These are phyloP conservation scores for Lachancea sp. DNA, from an alignment of 805 yeast genomes.

Conservation along the genomic window DNA sequence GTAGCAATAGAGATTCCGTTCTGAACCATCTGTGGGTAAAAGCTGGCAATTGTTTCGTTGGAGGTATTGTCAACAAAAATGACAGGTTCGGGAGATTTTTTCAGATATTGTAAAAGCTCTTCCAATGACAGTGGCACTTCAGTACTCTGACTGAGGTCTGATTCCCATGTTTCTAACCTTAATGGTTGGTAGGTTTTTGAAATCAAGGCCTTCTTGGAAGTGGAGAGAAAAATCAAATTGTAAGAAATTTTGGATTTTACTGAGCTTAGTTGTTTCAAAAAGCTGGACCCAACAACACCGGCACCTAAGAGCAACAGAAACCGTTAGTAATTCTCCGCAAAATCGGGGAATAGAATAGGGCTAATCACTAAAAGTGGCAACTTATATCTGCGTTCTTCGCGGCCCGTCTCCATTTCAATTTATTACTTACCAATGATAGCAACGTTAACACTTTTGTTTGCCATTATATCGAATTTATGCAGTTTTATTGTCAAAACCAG, in stretches of 20 bases:
- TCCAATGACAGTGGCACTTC: slow-evolving; percentile 45
- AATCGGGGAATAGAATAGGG: too few relatives aligned
- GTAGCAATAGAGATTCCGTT: slow-evolving; percentile 91
- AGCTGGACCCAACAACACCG: slow-evolving; percentile 93
- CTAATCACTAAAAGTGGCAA: too few relatives aligned
- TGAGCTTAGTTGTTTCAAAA: slow-evolving; percentile 69
- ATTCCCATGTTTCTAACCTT: slow-evolving; percentile 51
- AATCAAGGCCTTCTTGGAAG: slow-evolving; percentile 61
- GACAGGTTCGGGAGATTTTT: slow-evolving; percentile 63
- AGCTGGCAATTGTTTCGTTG: slow-evolving; percentile 64
- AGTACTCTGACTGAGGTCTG: slow-evolving; percentile 41
- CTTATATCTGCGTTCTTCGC: too few relatives aligned
- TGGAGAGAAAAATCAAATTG: slow-evolving; percentile 76
- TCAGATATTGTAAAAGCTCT: slow-evolving; percentile 56
- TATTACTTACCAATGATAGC: slow-evolving; percentile 57
- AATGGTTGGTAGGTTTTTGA: slow-evolving; percentile 68
- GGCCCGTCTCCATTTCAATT: too few relatives aligned
- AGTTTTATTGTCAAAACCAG: too few relatives aligned
- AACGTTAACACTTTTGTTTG: slow-evolving; percentile 49
- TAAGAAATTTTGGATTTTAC: slow-evolving; percentile 57
- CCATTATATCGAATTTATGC: slow-evolving; percentile 30
- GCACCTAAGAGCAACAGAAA: slow-evolving; percentile 42
- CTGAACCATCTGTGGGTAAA: slow-evolving; percentile 66
- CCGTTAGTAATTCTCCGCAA: too few relatives aligned
- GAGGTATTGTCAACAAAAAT: slow-evolving; percentile 94